Evolutionary conservation across 148 eudicot genomes (phyloP).

Genomic region (Nyssa sinensis): DNA sequence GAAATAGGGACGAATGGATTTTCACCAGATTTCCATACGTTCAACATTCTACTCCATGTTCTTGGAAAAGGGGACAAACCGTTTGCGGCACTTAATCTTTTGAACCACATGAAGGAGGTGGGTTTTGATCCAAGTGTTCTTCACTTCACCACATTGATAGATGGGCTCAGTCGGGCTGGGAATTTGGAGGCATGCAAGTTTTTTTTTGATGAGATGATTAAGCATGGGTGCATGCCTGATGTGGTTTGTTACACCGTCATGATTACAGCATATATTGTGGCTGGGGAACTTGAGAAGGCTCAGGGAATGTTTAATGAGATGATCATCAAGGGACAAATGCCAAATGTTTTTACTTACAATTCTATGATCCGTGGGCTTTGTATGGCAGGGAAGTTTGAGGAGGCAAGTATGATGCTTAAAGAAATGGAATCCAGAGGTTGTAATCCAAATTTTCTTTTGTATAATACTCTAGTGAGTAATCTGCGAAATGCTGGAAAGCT

Average conservation of each 20-base stretch:
- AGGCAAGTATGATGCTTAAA: slow-evolving; percentile 68
- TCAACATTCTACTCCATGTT: slow-evolving; percentile 72
- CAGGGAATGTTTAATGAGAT: slow-evolving; percentile 55
- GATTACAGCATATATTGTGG: slow-evolving; percentile 69
- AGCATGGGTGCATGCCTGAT: slow-evolving; percentile 66
- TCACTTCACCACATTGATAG: slow-evolving; percentile 84
- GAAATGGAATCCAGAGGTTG: slow-evolving; percentile 80
- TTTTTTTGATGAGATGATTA: slow-evolving; percentile 75
- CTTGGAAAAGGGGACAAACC: slow-evolving; percentile 85
- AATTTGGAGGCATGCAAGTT: slow-evolving; percentile 75
- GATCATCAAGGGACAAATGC: slow-evolving; percentile 63
- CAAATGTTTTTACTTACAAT: slow-evolving; percentile 81
- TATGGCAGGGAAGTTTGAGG: slow-evolving; percentile 55
- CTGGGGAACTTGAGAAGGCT: slow-evolving; percentile 68
- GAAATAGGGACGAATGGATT: slow-evolving; percentile 72
- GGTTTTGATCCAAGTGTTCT: slow-evolving; percentile 64
- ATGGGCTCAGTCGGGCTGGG: slow-evolving; percentile 86
- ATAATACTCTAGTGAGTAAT: slow-evolving; percentile 61
- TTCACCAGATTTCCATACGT: slow-evolving; percentile 78
- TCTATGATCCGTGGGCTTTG: slow-evolving; percentile 87
- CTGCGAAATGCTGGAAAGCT: slow-evolving; percentile 63
- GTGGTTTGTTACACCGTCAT: slow-evolving; percentile 85
- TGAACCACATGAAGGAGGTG: slow-evolving; percentile 79
- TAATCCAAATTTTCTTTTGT: slow-evolving; percentile 70
- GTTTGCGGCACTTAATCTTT: slow-evolving; percentile 60